These are phyloP conservation scores for Pascua guehoae DNA, from an alignment of 1,284 basidiomycete species.

Conservation along the genomic window DNA sequence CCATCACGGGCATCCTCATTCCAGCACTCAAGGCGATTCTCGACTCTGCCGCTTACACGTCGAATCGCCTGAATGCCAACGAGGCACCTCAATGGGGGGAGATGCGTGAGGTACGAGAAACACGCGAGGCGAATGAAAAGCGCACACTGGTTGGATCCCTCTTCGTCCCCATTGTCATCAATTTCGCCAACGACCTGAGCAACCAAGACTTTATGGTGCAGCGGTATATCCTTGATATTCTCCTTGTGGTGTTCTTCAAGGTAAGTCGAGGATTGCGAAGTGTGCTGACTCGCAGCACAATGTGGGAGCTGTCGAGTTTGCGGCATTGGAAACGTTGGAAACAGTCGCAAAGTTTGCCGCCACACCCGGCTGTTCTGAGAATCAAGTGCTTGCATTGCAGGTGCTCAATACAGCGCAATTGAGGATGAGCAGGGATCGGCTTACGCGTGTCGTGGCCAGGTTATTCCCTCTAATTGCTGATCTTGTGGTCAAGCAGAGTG, in stretches of 20 bases:
- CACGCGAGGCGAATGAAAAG: slow-evolving; percentile 9
- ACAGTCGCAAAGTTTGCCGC: slow-evolving; percentile 28
- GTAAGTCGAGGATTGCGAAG: slow-evolving; percentile 7
- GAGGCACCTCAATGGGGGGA: no score
- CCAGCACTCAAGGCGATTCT: slow-evolving; percentile 32
- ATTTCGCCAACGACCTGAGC: slow-evolving; percentile 27
- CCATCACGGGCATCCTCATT: slow-evolving; percentile 27
- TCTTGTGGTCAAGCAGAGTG: slow-evolving; percentile 22
- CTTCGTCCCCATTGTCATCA: slow-evolving; percentile 35
- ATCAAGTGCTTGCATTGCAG: slow-evolving; percentile 30
- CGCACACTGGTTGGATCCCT: slow-evolving; percentile 31
- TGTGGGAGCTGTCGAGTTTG: slow-evolving; percentile 28
- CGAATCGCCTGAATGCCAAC: no score
- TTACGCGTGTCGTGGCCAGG: slow-evolving; percentile 29
- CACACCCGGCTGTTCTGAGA: slow-evolving; percentile 23
- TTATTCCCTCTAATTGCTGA: slow-evolving; percentile 23
- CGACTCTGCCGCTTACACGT: slow-evolving; percentile 25
- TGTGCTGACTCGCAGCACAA: slow-evolving; percentile 27
- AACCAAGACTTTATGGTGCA: slow-evolving; percentile 27
- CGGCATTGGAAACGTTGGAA: slow-evolving; percentile 27
- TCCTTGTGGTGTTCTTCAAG: slow-evolving; percentile 41
- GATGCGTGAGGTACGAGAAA: no score
- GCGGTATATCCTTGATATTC: slow-evolving; percentile 34
- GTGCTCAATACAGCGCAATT: slow-evolving; percentile 32
- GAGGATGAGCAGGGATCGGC: slow-evolving; percentile 25